Evolutionary conservation across 441 rosid genomes (phyloP), one percentile per base, ranked within the genome.

Genomic region (Erodium moschatum): DNA sequence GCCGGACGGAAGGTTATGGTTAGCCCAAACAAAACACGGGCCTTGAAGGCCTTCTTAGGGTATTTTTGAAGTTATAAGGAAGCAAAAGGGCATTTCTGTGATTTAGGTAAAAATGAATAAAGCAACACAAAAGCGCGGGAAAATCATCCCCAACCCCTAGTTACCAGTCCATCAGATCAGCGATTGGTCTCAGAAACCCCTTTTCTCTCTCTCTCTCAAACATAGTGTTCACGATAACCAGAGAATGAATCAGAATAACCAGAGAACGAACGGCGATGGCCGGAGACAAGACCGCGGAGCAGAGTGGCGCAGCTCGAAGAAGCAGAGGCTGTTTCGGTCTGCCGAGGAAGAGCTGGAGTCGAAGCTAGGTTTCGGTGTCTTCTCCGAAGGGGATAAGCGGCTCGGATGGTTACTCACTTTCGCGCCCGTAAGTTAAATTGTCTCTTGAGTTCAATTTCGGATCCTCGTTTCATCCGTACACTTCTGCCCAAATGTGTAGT

Each of bases 331-430:
- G 56, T 75, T 87, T 64, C 93, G 88, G 29, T 87, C 71, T 38
- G 88, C 89, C 35, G 94, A 87, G 79, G 99, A 94, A 68, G 89
- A 89, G 82, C 88, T 89, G 29, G 97, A 89, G 82, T 74, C 90
- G 16, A 94, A 94, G 87, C 81, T 94, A 48, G 99, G 99, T 65
- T 91, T 86, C 76, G 94, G 83, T 80, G 81, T 94, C 58, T 92
- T 89, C 81, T 82, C 85, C 8, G 96, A 94, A 77, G 97, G 97
- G n/a, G 97, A 89, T 20, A 89, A 83, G 10, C 97, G 96, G 64
- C 97, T 94, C 29, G 99, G 97, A 11, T 94, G 97, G 97, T 77
- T 94, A 33, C 99, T 94, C 67, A 88, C 85, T 46, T 86, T 83
- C 18, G 76, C 99, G 67, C 74, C 99, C 0, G 98, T 94, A 81